Evolutionary conservation across 148 eudicot species (phyloP), one percentile per base, ranked within the genome.

Genomic region (Dianthus caryophyllus): DNA sequence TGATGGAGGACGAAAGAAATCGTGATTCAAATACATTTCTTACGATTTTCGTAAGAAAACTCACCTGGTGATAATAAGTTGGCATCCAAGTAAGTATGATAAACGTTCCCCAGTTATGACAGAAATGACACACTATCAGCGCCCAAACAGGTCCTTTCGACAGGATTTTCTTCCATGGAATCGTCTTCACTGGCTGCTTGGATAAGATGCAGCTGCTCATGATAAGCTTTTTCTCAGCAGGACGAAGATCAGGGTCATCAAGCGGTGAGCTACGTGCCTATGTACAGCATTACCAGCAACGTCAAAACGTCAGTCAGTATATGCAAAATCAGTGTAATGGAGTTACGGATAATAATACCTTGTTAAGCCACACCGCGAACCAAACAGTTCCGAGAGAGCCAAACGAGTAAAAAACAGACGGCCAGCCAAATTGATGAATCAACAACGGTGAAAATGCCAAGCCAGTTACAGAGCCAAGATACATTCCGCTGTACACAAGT

Each of bases 61-160:
- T 15, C 62, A 86, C 98, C 96, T 90, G 98, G 78, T 90, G 83
- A 67, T 94, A 94, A 54, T 94, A 94, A 15, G 99, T 94, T 14
- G 99, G 99, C 99, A 94, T 94, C 99, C 99, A 94, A 25, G 99
- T 94, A 21, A 94, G 87, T 65, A 94, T 78, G 64, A 94, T 94
- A 74, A 94, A 94, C 29, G 99, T 94, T 60, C 99, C 99, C 96
- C 96, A 94, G 66, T 94, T 94, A 79, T 94, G 99, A 79, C 99
- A 94, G 82, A 94, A 94, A 63, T 94, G 99, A 66, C 75, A 94
- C 50, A 85, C 88, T 60, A 94, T 94, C 74, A 94, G 67, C 24
- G 99, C 99, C 99, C 99, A 94, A 6, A 94, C 99, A 50, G 99
- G 97, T 44, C 78, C 31, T 68, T 94, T 90, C 38, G 99, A 90